Evolutionary conservation across 2,329 filamentous ascomycete species (phyloP).

Genomic region (Exophiala aquamarina): DNA sequence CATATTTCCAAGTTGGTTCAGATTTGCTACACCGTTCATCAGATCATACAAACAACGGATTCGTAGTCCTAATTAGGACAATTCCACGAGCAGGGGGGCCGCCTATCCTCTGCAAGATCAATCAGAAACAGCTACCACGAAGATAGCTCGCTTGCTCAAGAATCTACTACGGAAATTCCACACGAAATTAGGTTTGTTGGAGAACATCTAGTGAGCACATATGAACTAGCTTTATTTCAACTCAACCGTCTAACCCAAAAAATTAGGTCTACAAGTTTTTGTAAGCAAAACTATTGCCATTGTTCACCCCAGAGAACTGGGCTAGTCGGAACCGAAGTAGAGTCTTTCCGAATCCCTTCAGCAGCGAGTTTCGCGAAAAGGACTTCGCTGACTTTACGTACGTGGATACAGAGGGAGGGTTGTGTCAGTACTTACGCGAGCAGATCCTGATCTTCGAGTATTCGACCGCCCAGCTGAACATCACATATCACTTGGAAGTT

Average conservation of each 20-base stretch:
- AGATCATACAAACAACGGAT: too few relatives aligned
- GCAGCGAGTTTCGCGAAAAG: constrained; percentile 6
- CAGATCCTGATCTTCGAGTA: constrained; percentile 1
- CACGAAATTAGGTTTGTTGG: constrained; percentile 14
- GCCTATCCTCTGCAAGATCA: constrained; percentile 2
- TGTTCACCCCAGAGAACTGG: constrained; percentile 12
- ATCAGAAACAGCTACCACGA: constrained; percentile 5
- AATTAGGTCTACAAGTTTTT: constrained; percentile 12
- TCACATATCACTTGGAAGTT: constrained; percentile 14
- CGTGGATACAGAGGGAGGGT: constrained; percentile 6
- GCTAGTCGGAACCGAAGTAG: constrained; percentile 6
- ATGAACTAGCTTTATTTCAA: too few relatives aligned
- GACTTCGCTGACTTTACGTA: constrained; percentile 14
- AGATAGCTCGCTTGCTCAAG: constrained; percentile 6
- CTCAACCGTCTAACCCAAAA: too few relatives aligned
- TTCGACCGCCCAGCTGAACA: constrained; percentile 5
- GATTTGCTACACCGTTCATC: too few relatives aligned
- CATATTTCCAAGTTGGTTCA: too few relatives aligned
- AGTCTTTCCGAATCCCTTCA: constrained; percentile 6
- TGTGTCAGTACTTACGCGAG: constrained; percentile 5
- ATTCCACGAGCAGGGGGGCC: background rate
- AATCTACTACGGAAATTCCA: background rate
- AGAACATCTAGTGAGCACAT: constrained; percentile 16
- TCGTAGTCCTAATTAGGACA: background rate
- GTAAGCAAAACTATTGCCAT: constrained; percentile 8